Base-by-base conservation (phyloP, 176 grass and related monocot genomes). In the Avena eriantha region DNA sequence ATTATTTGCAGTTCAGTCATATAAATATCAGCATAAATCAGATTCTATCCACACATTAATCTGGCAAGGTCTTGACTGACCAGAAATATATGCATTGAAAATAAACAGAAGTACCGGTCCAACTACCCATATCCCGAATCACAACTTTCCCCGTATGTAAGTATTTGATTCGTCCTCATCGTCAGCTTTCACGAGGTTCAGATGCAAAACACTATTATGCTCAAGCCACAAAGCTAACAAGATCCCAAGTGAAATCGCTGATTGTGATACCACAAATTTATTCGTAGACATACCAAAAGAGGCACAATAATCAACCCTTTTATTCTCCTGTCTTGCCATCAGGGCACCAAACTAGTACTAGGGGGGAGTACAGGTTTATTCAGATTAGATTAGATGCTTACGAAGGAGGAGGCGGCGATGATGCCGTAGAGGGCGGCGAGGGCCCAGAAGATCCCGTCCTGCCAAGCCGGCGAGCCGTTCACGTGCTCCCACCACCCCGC, bases 371-470 rank as follows among this genome's bases (percentile, higher is more conserved):
- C 48, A 79, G 24, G 58, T 33, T 80, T 81, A 68, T 85, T 57
- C 23, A 23, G 35, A 73, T 10, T 7, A n/a, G 68, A 63, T 63
- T 7, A n/a, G 68, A 63, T 63, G 67, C 86, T 88, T 88, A 98
- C 93, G 68, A 96, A 89, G 87, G 96, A 95, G 77, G 83, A 74
- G 22, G 82, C 66, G 57, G 90, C 92, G 43, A 98, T 19, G 82
- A 91, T 61, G 57, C 91, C 90, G 75, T 98, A 98, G 70, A 95
- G 87, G 46, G 29, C 90, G 70, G 90, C 86, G 66, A 98, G 90
- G 70, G 88, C 13, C 78, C 59, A 86, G 87, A 90, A 98, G 90
- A 96, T 86, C 50, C 83, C 86, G 50, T 93, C 93, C 77, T 96
- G 93, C 87, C 88, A 88, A 70, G 70, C 80, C 67, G 78, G 76